phyloP scores from a whole-genome alignment of 345 rosid genomes.

The Isatis tinctoria region DNA sequence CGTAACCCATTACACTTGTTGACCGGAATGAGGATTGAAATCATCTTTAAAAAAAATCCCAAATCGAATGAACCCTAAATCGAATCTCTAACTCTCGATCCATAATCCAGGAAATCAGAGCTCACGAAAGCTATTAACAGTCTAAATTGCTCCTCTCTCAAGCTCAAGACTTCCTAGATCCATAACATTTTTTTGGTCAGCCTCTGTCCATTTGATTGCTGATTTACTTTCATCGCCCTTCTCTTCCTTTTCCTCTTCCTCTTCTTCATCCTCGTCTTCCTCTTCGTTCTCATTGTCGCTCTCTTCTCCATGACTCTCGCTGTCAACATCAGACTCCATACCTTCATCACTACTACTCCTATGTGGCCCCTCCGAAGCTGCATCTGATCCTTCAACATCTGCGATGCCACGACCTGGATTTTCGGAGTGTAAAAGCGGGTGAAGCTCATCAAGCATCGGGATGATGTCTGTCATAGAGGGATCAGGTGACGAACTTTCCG shows the following conservation, averaged over 20 bases:
- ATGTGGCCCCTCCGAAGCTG: constrained; percentile 33
- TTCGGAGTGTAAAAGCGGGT: constrained; percentile 64
- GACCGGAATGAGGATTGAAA: no score
- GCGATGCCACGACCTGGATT: constrained; percentile 36
- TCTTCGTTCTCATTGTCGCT: constrained; percentile 44
- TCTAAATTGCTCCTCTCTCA: no score
- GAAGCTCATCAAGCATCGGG: constrained; percentile 80
- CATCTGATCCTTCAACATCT: constrained; percentile 51
- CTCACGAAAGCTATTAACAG: no score
- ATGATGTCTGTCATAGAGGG: no score
- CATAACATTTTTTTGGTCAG: constrained; percentile 86
- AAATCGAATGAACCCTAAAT: no score
- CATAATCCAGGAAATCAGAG: no score
- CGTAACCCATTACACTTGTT: no score
- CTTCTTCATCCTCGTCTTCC: constrained; percentile 44
- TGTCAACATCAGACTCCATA: constrained; percentile 55
- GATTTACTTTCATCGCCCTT: constrained; percentile 79
- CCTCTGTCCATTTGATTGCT: constrained; percentile 89
- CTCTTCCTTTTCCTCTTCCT: constrained; percentile 36
- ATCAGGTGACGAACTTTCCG: no score
- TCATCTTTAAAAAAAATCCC: no score
- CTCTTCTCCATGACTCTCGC: constrained; percentile 49
- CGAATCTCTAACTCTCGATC: no score
- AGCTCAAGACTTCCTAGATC: constrained; percentile 89
- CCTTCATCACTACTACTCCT: constrained; percentile 49